phyloP scores from a whole-genome alignment of 192 early-diverging fungal species.

The Helicostylum pulchrum region DNA sequence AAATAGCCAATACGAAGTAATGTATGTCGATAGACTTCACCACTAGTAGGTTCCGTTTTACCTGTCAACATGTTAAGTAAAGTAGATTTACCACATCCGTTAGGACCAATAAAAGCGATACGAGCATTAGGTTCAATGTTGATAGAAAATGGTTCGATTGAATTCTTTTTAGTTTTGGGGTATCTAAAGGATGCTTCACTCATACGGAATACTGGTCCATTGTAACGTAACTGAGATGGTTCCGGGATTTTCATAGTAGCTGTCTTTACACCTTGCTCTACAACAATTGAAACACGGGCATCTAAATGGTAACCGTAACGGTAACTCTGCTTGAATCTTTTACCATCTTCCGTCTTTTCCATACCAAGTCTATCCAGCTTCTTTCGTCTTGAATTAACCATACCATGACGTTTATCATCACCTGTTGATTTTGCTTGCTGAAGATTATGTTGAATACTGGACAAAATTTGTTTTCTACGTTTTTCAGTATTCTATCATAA shows the following conservation, averaged over 20 bases:
- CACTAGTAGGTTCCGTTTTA: slow-evolving; percentile 55
- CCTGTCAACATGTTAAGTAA: slow-evolving; percentile 74
- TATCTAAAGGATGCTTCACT: slow-evolving; percentile 53
- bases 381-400: slow-evolving; percentile 77
- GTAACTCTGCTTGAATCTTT: slow-evolving; percentile 65
- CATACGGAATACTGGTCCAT: slow-evolving; percentile 64
- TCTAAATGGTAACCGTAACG: slow-evolving; percentile 52
- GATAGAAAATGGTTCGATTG: slow-evolving; percentile 67
- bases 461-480: slow-evolving; percentile 68
- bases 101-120: slow-evolving; percentile 78
- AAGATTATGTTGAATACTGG: slow-evolving; percentile 76
- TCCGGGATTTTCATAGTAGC: slow-evolving; percentile 65
- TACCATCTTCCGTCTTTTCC: slow-evolving; percentile 65
- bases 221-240: slow-evolving; percentile 62
- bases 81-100: slow-evolving; percentile 81
- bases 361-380: slow-evolving; percentile 67
- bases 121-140: slow-evolving; percentile 64
- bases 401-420: slow-evolving; percentile 79
- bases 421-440: slow-evolving; percentile 71
- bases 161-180: slow-evolving; percentile 16
- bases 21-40: slow-evolving; percentile 61
- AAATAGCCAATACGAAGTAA: slow-evolving; percentile 75
- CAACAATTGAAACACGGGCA: slow-evolving; percentile 50
- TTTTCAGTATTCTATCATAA: slow-evolving; percentile 53
- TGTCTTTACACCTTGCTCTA: slow-evolving; percentile 57